Conservation (phyloP, 352 stramenopile species). For the Globisporangium ultimum region DNA sequence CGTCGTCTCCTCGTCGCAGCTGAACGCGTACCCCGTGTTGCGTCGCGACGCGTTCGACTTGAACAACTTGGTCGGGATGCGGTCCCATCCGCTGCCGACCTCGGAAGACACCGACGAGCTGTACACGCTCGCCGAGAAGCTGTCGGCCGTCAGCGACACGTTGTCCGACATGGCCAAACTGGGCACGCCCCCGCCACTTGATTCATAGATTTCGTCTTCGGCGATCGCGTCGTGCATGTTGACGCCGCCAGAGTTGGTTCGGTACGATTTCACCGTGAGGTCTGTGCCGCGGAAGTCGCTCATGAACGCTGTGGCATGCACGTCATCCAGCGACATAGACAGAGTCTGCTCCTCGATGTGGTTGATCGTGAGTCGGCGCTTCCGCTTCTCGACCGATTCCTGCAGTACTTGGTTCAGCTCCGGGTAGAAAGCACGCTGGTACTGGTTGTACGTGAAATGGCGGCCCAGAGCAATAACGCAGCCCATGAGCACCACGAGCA, state of each 20-base stretch:
- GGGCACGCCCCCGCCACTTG: neutral
- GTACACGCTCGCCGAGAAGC: constrained; percentile 65
- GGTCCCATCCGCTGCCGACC: constrained; percentile 29
- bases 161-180: constrained; percentile 23
- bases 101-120: constrained; percentile 50
- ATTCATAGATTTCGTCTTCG: constrained; percentile 5
- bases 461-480: constrained; percentile 64
- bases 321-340: constrained; percentile 76
- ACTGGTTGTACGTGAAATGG: constrained; percentile 77
- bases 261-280: constrained; percentile 34
- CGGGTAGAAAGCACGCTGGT: constrained; percentile 74
- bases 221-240: constrained; percentile 7
- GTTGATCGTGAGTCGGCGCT: constrained; percentile 67
- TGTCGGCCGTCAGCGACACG: constrained; percentile 28
- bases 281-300: constrained; percentile 50
- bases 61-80: constrained; percentile 33
- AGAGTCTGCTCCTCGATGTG: constrained; percentile 70
- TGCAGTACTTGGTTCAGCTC: constrained; percentile 68
- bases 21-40: constrained; percentile 80
- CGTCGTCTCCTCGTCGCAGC: constrained; percentile 81
- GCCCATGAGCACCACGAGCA: constrained; percentile 65
- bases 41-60: constrained; percentile 29
- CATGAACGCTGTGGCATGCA: constrained; percentile 42
- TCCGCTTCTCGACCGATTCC: constrained; percentile 41
- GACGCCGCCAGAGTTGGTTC: constrained; percentile 13